Conservation (phyloP, 768 basidiomycete genomes). For the Boletus rex-veris region DNA sequence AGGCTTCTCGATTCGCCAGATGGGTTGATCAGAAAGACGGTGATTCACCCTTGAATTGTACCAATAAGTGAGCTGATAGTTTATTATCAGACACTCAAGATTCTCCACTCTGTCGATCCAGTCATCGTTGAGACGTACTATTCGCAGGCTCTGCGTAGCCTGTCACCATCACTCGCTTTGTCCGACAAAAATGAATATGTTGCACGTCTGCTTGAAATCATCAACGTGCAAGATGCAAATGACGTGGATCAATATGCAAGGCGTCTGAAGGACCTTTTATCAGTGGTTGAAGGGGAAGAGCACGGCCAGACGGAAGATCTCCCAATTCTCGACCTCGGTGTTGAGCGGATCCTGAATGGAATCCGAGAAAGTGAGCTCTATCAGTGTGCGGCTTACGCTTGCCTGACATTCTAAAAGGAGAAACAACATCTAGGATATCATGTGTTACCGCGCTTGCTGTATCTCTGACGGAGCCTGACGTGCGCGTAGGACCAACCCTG, state of each 20-base stretch:
- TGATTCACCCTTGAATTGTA: conserved; percentile 25
- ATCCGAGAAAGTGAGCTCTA: conserved; percentile 46
- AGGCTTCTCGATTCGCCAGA: conserved; percentile 62
- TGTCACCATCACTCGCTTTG: conserved; percentile 33
- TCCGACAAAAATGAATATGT: conserved; percentile 42
- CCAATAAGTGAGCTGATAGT: neutral
- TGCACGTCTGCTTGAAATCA: conserved; percentile 51
- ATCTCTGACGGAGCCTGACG: conserved; percentile 38
- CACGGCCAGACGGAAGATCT: conserved; percentile 29
- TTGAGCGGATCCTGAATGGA: conserved; percentile 53
- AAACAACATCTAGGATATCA: conserved; percentile 38
- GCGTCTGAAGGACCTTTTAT: conserved; percentile 42
- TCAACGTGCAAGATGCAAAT: conserved; percentile 42
- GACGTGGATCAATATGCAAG: conserved; percentile 61
- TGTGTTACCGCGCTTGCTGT: conserved; percentile 46
- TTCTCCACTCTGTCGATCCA: conserved; percentile 57
- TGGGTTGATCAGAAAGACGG: conserved; percentile 53
- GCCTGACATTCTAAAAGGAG: conserved; percentile 34
- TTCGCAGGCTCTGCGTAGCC: conserved; percentile 38
- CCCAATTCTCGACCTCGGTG: conserved; percentile 50
- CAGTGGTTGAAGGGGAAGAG: conserved; percentile 34
- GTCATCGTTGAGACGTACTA: conserved; percentile 57
- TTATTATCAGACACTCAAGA: conserved; percentile 50
- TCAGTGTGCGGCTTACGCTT: neutral
- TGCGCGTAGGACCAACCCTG: conserved; percentile 50